A percentile compares a stretch with the other conserved stretches of the same genome.
Conservation (phyloP, 306 rosid species). For the Cyamopsis tetragonoloba region DNA sequence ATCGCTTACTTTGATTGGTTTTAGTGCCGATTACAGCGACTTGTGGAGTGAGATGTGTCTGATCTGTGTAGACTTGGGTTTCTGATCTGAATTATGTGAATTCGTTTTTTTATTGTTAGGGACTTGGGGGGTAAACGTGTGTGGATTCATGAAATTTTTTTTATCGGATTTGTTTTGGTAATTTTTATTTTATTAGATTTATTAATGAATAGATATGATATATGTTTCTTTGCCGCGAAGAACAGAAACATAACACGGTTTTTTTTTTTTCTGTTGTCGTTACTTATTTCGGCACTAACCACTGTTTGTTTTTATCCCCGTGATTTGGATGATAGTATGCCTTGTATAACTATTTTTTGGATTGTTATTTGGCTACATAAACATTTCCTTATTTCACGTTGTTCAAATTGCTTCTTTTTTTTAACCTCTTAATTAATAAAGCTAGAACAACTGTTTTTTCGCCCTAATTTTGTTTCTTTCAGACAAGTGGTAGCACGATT, state of each 20-base stretch:
- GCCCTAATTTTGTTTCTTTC: too few relatives aligned
- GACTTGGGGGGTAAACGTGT: background rate
- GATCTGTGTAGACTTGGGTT: background rate
- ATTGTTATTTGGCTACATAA: background rate
- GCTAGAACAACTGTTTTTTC: too few relatives aligned
- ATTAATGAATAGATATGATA: background rate
- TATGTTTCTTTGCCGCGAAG: too few relatives aligned
- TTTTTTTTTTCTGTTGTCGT: conserved; percentile 15
- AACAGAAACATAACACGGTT: background rate
- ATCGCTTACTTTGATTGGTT: background rate
- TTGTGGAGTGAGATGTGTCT: background rate
- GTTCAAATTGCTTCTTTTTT: background rate
- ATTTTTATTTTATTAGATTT: conserved; percentile 1
- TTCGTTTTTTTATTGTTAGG: background rate
- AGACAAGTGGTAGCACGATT: background rate
- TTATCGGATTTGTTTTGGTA: conserved; percentile 3
- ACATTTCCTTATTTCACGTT: background rate
- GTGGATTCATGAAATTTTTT: background rate
- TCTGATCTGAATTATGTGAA: conserved; percentile 7
- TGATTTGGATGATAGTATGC: conserved; percentile 14
- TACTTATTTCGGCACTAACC: conserved; percentile 1
- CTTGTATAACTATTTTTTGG: background rate
- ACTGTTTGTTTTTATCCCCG: background rate
- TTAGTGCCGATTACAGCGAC: background rate
- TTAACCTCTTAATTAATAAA: background rate